phyloP scores from a whole-genome alignment of 371 early-diverging fungal species.

The Rhizomucor pusillus region DNA sequence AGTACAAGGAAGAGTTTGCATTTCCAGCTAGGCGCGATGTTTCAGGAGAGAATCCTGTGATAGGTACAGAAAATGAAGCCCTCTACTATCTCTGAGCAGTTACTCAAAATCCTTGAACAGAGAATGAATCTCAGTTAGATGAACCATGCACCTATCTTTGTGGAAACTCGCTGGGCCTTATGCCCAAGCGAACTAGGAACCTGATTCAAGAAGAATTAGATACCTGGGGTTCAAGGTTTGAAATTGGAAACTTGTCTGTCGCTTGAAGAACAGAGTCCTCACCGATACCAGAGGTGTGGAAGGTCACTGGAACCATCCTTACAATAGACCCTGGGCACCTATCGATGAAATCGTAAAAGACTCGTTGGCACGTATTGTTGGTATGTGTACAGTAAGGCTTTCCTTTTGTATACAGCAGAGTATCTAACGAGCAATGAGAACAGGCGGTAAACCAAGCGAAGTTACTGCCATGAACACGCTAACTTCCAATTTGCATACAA shows the following conservation, averaged over 20 bases:
- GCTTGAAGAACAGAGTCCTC: neutral
- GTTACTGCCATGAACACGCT: slow-evolving; percentile 91
- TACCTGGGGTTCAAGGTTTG: slow-evolving; percentile 75
- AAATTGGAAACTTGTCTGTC: neutral
- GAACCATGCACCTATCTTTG: slow-evolving; percentile 77
- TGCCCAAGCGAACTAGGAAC: slow-evolving; percentile 68
- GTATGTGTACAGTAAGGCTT: no score
- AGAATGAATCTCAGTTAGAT: slow-evolving; percentile 26
- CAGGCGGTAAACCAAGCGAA: slow-evolving; percentile 79
- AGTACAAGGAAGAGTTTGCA: slow-evolving; percentile 64
- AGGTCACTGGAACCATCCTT: slow-evolving; percentile 85
- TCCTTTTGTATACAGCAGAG: no score
- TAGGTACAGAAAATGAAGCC: slow-evolving; percentile 9
- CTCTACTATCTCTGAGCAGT: neutral
- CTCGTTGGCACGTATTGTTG: slow-evolving; percentile 75
- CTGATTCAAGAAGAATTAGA: slow-evolving; percentile 86
- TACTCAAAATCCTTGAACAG: slow-evolving; percentile 2
- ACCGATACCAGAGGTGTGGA: slow-evolving; percentile 63
- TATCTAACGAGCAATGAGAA: neutral
- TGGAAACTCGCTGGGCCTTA: slow-evolving; percentile 92
- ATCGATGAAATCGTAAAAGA: slow-evolving; percentile 79
- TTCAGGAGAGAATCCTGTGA: slow-evolving; percentile 13
- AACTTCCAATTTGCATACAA: slow-evolving; percentile 88
- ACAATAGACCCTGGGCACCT: slow-evolving; percentile 85
- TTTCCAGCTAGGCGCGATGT: slow-evolving; percentile 59